Percentiles rank a stretch among this genome's conserved stretches.
phyloP scores from a whole-genome alignment of 2,329 filamentous ascomycete species.

The Albifimbria verrucaria region DNA sequence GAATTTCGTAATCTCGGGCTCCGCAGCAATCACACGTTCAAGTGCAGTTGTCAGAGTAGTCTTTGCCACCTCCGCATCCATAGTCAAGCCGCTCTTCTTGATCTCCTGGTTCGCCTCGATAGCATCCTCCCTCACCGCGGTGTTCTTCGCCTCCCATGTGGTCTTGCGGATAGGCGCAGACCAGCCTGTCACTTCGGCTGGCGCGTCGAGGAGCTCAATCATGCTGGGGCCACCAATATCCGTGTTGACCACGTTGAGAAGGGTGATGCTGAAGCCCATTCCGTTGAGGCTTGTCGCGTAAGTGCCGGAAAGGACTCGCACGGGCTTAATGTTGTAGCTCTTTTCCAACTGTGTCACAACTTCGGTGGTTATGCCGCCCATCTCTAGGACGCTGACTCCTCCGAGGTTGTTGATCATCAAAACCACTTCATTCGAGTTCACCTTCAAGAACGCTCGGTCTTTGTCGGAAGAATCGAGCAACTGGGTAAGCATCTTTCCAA shows the following conservation, averaged over 20 bases:
- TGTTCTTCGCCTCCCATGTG: constrained; percentile 60
- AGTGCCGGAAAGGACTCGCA: constrained; percentile 64
- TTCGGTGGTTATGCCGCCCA: constrained; percentile 69
- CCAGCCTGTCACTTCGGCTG: constrained; percentile 69
- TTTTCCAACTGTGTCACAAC: constrained; percentile 60
- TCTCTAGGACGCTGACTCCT: constrained; percentile 67
- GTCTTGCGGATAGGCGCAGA: constrained; percentile 57
- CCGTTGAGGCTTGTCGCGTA: constrained; percentile 80
- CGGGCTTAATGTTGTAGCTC: constrained; percentile 57
- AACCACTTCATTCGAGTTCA: constrained; percentile 62
- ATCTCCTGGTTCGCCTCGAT: constrained; percentile 26
- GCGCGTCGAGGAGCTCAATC: constrained; percentile 67
- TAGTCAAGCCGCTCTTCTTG: constrained; percentile 45
- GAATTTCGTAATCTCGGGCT: constrained; percentile 69
- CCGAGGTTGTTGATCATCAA: constrained; percentile 74
- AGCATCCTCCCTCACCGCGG: constrained; percentile 40
- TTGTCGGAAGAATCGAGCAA: constrained; percentile 63
- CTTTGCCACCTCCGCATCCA: constrained; percentile 49
- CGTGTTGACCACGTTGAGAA: constrained; percentile 61
- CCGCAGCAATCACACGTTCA: constrained; percentile 59
- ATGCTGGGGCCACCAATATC: constrained; percentile 59
- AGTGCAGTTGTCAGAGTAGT: constrained; percentile 55
- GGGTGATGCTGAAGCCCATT: constrained; percentile 68
- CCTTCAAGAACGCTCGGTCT: constrained; percentile 66
- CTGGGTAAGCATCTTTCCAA: constrained; percentile 65